Base-by-base conservation (phyloP, 2,329 filamentous ascomycete genomes). In the Sporothrix euskadiensis region DNA sequence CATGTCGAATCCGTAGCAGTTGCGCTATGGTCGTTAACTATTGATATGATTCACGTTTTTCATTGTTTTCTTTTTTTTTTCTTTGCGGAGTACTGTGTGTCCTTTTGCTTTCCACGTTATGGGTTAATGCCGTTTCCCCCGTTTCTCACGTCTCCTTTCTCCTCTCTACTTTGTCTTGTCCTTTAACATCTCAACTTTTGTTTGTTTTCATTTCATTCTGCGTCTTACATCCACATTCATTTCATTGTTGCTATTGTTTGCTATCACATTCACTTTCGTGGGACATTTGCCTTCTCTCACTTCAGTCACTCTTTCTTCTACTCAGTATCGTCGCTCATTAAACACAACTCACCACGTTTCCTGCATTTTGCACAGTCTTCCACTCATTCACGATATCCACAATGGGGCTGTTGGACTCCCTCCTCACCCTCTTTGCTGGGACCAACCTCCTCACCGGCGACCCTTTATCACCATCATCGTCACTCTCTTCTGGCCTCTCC, bases 361-460 rank as follows among this genome's bases (percentile, higher is more conserved):
- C 35, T 4, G 35, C 35, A 2, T 8, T 35, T 5, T 8, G 8
- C 35, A 8, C 35, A 8, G 5, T 35, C 35, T 35, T 35, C 35
- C 35, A 35, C 35, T 35, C 35, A 4, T 35, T 35, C 26, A 9
- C 14, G 7, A 63, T 14, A 35, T 19, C 19, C 22, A n/a, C 54
- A n/a, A 71, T 71, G 69, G 69, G 69, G 2, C 7, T 71, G 7
- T 12, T 71, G 2, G 69, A 59, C 9, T 59, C 69, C 35, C 12
- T 71, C 12, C 4, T 71, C 6, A 14, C 69, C 4, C 54, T 71
- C 32, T 32, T 71, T 10, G 26, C n/a, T 12, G 54, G 52, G 10
- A 39, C 9, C 4, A 39, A n/a, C 1, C 69, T 61, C 30, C 22
- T 26, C 32, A 26, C 12, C 16, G 12, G 32, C 52, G n/a, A 30